These are phyloP conservation scores for Neurospora sp. DNA, from an alignment of 495 filamentous ascomycete species.

Conservation along the genomic window DNA sequence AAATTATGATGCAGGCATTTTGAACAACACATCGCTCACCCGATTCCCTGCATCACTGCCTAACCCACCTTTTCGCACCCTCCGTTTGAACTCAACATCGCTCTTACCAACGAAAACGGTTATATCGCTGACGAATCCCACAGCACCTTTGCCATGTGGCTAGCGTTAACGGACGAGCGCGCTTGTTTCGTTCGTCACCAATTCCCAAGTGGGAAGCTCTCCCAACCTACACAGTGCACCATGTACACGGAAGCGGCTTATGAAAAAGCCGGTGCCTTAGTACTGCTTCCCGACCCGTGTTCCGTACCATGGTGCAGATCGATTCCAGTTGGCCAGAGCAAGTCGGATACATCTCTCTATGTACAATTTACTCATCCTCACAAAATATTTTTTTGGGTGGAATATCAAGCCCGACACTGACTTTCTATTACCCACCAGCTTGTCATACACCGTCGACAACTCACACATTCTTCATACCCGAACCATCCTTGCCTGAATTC, in stretches of 20 bases:
- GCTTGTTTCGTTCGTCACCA: constrained; percentile 22
- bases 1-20: constrained; percentile 20
- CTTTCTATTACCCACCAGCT: constrained; percentile 9
- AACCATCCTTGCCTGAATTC: constrained; percentile 13
- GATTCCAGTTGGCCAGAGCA: background rate
- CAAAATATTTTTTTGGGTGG: background rate
- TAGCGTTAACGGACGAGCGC: constrained; percentile 29
- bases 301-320: background rate
- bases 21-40: constrained; percentile 34
- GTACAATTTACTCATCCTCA: background rate
- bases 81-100: constrained; percentile 24
- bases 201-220: background rate
- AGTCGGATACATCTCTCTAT: background rate
- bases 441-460: constrained; percentile 16
- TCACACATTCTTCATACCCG: constrained; percentile 17
- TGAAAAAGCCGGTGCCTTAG: constrained; percentile 6
- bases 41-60: constrained; percentile 42
- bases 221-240: background rate
- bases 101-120: constrained; percentile 22
- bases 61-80: constrained; percentile 33
- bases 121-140: constrained; percentile 16
- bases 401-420: background rate
- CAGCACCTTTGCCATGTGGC: constrained; percentile 33
- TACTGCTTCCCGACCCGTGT: background rate
- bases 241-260: constrained; percentile 9